Evolutionary conservation across 495 filamentous ascomycete species (phyloP).

Genomic region (Poronia punctata): DNA sequence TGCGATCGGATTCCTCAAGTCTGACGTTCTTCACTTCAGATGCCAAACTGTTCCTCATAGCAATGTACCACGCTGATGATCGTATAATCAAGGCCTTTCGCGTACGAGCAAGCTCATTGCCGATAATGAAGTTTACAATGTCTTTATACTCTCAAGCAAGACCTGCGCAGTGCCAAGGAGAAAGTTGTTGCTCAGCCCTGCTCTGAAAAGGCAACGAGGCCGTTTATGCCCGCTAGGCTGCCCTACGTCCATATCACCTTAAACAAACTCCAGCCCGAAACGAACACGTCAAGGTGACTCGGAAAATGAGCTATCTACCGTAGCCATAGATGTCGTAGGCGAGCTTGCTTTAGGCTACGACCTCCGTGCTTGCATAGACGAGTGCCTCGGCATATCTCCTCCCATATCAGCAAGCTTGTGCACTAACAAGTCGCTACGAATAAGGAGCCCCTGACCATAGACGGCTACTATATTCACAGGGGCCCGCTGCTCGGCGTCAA

Average conservation of each 20-base stretch:
- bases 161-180: background rate
- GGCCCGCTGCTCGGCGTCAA: slow-evolving; percentile 28
- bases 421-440: slow-evolving; percentile 20
- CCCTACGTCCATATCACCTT: background rate
- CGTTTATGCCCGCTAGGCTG: background rate
- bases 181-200: background rate
- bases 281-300: background rate
- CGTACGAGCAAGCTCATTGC: background rate
- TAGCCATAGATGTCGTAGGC: background rate
- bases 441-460: slow-evolving; percentile 23
- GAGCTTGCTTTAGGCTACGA: background rate
- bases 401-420: slow-evolving; percentile 39
- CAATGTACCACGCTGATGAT: background rate
- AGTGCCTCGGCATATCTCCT: slow-evolving; percentile 50
- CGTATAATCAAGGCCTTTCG: background rate
- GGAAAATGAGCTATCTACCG: background rate
- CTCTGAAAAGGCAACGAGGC: background rate
- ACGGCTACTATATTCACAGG: slow-evolving; percentile 14
- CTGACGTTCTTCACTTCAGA: no score
- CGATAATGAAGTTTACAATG: slow-evolving; percentile 1
- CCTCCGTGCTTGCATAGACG: slow-evolving; percentile 45
- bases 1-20: no score
- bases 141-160: background rate
- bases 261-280: background rate
- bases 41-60: background rate